Base-by-base conservation (phyloP, 1,139 yeast genomes). In the Suhomyces bribrorum region DNA sequence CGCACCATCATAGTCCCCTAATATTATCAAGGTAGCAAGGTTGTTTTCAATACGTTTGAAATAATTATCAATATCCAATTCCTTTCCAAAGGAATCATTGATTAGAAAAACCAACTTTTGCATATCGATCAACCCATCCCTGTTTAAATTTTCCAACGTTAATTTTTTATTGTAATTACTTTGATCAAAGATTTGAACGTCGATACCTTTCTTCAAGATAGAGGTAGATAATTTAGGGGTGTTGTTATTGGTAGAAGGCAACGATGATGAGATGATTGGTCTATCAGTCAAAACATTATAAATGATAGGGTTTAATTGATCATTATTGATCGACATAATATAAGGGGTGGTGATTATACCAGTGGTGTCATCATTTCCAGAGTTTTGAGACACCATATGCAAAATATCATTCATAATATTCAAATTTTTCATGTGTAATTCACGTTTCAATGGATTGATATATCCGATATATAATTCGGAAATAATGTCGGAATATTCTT, bases 1-100 rank as follows among this genome's bases (percentile, higher is more conserved):
- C 12, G 89, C 90, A 2, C 97, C 98, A 48, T 90, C 96, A 56
- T 92, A 92, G 56, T 92, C 95, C 1, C 97, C 98, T 5, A 92
- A 86, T 14, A 92, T 76, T 6, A 92, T 81, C 11, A 92, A 60
- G 0, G 87, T 84, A 0, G 96, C 92, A 6, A 92, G 69, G 4
- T 70, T 67, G 1, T 79, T 70, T 45, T 82, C 75, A 25, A 92
- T 73, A 36, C 98, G 68, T 1, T 66, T 46, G 24, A 87, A 62
- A 55, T 90, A 92, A 41, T 77, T 80, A 0, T 78, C 75, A 37
- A 77, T 55, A 48, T 87, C 80, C n/a, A 92, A 62, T 3, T 72
- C 55, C 45, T 82, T 79, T 4, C 84, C 83, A 54, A 92, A 92
- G 1, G 97, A 87, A 50, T 84, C 86, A 45, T 89, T 84, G 27